Percentiles rank a stretch among this genome's conserved stretches.
phyloP scores from a whole-genome alignment of 2,329 filamentous ascomycete species.

The Metarhizium robertsii region DNA sequence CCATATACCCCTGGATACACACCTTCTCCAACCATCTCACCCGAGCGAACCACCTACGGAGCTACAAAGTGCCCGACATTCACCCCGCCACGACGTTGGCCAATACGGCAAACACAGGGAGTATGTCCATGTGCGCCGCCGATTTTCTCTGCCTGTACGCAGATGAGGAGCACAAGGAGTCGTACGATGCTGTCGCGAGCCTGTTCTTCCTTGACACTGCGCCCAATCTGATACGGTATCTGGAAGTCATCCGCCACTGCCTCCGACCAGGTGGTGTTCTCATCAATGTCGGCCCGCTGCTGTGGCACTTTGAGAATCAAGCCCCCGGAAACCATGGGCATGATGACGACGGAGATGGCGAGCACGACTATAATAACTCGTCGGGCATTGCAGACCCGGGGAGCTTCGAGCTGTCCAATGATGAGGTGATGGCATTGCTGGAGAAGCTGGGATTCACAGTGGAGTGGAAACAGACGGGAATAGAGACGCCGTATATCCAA shows the following conservation, averaged over 20 bases:
- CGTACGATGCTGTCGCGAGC: conserved; percentile 75
- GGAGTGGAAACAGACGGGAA: conserved; percentile 47
- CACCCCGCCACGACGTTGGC: conserved; percentile 54
- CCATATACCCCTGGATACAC: conserved; percentile 76
- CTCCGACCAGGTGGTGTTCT: conserved; percentile 70
- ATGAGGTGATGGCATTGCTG: conserved; percentile 75
- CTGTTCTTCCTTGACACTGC: conserved; percentile 98
- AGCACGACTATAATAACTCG: conserved; percentile 37
- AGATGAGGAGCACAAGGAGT: conserved; percentile 46
- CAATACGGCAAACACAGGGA: conserved; percentile 32
- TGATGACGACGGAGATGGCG: conserved; percentile 40
- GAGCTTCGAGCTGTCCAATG: conserved; percentile 79
- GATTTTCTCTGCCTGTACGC: conserved; percentile 88
- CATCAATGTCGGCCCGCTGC: conserved; percentile 80
- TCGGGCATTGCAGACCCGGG: conserved; percentile 80
- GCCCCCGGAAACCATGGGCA: conserved; percentile 48
- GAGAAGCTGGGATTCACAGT: conserved; percentile 68
- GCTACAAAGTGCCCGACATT: conserved; percentile 70
- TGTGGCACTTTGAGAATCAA: conserved; percentile 92
- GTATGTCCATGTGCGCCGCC: conserved; percentile 87
- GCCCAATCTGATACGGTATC: conserved; percentile 82
- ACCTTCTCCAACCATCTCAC: conserved; percentile 78
- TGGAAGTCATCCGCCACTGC: conserved; percentile 73
- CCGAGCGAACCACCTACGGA: conserved; percentile 64
- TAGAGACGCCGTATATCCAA: conserved; percentile 79